Percentiles rank a stretch among this genome's conserved stretches.
Evolutionary conservation across 108 stramenopile species (phyloP).

Genomic region (Cyclotella kingstonii): DNA sequence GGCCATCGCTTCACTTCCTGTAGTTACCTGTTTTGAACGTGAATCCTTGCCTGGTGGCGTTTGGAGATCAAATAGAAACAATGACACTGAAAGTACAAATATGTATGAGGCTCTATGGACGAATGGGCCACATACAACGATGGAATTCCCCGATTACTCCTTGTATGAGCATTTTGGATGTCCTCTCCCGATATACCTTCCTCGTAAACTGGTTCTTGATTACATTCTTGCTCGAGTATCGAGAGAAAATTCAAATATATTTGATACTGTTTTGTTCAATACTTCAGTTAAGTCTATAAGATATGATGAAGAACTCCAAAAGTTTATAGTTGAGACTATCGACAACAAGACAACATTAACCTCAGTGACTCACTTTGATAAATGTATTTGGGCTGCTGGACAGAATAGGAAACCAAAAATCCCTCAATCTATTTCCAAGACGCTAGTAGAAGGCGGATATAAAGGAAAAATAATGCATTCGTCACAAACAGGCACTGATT

Average conservation of each 20-base stretch:
- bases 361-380: conserved; percentile 39
- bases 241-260: conserved; percentile 42
- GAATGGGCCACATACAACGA: conserved; percentile 46
- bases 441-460: conserved; percentile 11
- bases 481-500: conserved; percentile 19
- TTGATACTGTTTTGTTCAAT: conserved; percentile 48
- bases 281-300: conserved; percentile 40
- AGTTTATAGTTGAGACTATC: conserved; percentile 27
- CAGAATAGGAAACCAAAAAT: conserved; percentile 42
- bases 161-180: conserved; percentile 59
- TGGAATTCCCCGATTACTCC: conserved; percentile 66
- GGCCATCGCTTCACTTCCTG: conserved; percentile 8
- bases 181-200: conserved; percentile 43
- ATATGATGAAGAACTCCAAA: conserved; percentile 13
- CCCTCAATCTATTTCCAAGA: conserved; percentile 16
- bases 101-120: conserved; percentile 62
- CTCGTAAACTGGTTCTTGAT: conserved; percentile 43
- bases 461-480: conserved; percentile 45
- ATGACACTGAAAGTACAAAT: not conserved
- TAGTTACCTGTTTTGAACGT: conserved; percentile 39
- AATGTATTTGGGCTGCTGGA: conserved; percentile 70
- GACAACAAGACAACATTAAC: conserved; percentile 13
- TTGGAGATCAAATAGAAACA: conserved; percentile 27
- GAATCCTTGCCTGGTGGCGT: conserved; percentile 40
- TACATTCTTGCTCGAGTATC: conserved; percentile 53